Percentiles rank a stretch among this genome's conserved stretches.
These are phyloP conservation scores for Cochlearia excelsa DNA, from an alignment of 345 rosid genomes.

Conservation along the genomic window DNA sequence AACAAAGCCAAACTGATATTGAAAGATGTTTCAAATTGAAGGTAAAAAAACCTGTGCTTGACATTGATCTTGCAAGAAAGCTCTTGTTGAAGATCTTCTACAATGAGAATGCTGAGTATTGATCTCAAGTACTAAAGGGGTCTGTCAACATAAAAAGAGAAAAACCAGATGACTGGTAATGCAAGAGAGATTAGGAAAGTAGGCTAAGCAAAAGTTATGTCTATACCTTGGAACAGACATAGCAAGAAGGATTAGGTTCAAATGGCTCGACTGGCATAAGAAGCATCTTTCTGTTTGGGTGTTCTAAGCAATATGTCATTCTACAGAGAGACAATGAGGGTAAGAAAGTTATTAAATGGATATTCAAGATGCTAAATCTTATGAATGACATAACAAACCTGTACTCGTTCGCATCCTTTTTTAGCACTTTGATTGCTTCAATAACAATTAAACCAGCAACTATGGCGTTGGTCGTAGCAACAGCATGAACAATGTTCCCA, in stretches of 20 bases:
- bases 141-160: constrained; percentile 47
- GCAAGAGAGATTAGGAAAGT: constrained; percentile 13
- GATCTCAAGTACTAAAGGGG: constrained; percentile 80
- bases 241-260: constrained; percentile 87
- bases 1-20: constrained; percentile 5
- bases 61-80: constrained; percentile 74
- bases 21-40: neutral
- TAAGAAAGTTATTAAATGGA: neutral
- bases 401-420: constrained; percentile 56
- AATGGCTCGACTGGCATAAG: constrained; percentile 96
- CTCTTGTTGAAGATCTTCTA: constrained; percentile 94
- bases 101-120: constrained; percentile 59
- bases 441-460: constrained; percentile 94
- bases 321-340: constrained; percentile 41
- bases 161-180: constrained; percentile 21
- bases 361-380: constrained; percentile 4
- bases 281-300: constrained; percentile 78
- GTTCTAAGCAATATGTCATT: constrained; percentile 95
- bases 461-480: constrained; percentile 96
- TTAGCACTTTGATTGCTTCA: constrained; percentile 94
- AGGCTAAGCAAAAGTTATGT: constrained; percentile 14
- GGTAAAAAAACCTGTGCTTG: constrained; percentile 68
- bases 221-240: constrained; percentile 92
- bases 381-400: constrained; percentile 47
- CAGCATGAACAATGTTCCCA: constrained; percentile 97